A percentile compares a stretch with the other conserved stretches of the same genome.
Evolutionary conservation across 768 basidiomycete species (phyloP).

Genomic region (Lyophyllum semitale): DNA sequence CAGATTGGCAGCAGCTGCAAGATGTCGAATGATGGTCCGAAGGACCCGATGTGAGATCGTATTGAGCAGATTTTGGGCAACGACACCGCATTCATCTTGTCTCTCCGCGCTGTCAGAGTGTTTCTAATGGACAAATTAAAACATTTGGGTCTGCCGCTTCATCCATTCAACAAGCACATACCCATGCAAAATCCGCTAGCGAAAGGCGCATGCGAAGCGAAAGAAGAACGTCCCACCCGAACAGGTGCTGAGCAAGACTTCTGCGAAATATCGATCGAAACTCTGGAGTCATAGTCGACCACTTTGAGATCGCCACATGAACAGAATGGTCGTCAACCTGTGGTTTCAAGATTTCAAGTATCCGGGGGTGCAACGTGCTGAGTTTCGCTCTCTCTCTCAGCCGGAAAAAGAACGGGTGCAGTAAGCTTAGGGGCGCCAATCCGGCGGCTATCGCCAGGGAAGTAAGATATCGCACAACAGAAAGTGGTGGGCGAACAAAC

Average conservation of each 20-base stretch:
- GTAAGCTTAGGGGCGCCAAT: slow-evolving; percentile 47
- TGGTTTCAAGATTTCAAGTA: slow-evolving; percentile 48
- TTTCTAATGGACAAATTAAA: slow-evolving; percentile 38
- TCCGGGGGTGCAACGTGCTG: slow-evolving; percentile 35
- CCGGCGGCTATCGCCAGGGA: slow-evolving; percentile 33
- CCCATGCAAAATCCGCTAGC: slow-evolving; percentile 53
- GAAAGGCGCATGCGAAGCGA: slow-evolving; percentile 59
- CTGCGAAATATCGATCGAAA: slow-evolving; percentile 47
- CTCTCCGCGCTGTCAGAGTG: slow-evolving; percentile 41
- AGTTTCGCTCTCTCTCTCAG: slow-evolving; percentile 39
- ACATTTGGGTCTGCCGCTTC: neutral
- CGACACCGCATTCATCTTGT: slow-evolving; percentile 47
- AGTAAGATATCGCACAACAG: neutral
- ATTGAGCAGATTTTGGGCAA: slow-evolving; percentile 53
- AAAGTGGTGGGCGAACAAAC: slow-evolving; percentile 24
- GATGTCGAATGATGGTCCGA: slow-evolving; percentile 57
- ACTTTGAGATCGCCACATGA: slow-evolving; percentile 30
- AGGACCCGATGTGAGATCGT: slow-evolving; percentile 55
- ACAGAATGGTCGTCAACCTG: slow-evolving; percentile 34
- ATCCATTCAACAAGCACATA: slow-evolving; percentile 19
- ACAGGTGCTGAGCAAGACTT: slow-evolving; percentile 58
- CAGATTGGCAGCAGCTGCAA: slow-evolving; percentile 43
- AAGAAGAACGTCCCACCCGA: slow-evolving; percentile 58
- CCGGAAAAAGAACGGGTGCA: slow-evolving; percentile 53
- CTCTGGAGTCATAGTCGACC: slow-evolving; percentile 31